Evolutionary conservation across 106 monocot species (phyloP).

Genomic region (Dendrobium nobile): DNA sequence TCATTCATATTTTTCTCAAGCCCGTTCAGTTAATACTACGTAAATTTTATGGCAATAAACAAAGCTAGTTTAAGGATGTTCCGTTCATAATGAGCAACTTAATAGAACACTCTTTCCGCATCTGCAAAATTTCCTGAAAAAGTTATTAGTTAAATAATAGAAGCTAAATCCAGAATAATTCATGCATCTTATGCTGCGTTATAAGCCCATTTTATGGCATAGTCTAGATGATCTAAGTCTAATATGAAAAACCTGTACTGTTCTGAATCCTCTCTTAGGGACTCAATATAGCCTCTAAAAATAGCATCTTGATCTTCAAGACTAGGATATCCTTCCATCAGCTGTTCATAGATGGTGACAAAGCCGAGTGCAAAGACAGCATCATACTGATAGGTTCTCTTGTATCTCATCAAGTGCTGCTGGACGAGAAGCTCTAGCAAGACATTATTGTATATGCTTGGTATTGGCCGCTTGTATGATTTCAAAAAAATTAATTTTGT

Average conservation of each 20-base stretch:
- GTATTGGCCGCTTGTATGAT: conserved; percentile 77
- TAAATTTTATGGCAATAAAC: not conserved
- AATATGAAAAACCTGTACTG: conserved; percentile 55
- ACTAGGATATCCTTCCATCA: conserved; percentile 92
- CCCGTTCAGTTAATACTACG: not conserved
- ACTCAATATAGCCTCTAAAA: conserved; percentile 66
- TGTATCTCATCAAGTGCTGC: conserved; percentile 93
- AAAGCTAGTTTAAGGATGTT: not conserved
- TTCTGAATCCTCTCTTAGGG: conserved; percentile 75
- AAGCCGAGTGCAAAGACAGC: conserved; percentile 87
- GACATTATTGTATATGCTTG: conserved; percentile 74
- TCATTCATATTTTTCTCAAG: no score
- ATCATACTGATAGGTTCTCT: conserved; percentile 80
- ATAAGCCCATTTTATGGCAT: not conserved
- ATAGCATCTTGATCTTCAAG: conserved; percentile 63
- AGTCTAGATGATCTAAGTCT: not conserved
- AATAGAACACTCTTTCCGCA: not conserved
- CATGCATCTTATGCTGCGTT: not conserved
- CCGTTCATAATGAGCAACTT: not conserved
- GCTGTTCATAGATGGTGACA: conserved; percentile 82
- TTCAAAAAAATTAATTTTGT: conserved; percentile 75
- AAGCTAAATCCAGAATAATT: not conserved
- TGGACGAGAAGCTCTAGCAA: conserved; percentile 87
- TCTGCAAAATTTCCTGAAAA: not conserved
- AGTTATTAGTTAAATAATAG: not conserved